These are phyloP conservation scores for Canavalia gladiata DNA, from an alignment of 306 rosid species.

Conservation along the genomic window DNA sequence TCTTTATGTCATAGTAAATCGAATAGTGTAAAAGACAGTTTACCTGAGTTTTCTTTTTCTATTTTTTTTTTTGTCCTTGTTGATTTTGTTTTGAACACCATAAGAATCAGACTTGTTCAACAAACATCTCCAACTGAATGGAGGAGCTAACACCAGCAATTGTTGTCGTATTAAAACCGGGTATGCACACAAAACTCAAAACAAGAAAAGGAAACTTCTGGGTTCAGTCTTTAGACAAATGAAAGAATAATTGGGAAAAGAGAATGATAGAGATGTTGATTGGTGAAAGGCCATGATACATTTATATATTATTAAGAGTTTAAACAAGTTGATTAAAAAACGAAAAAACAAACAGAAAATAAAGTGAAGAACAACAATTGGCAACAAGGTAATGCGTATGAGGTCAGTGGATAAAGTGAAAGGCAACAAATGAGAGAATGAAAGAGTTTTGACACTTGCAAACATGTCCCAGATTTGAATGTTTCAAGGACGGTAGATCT, in stretches of 20 bases:
- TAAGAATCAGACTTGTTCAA: slow-evolving; percentile 24
- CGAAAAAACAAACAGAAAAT: slow-evolving; percentile 38
- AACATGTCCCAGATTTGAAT: slow-evolving; percentile 35
- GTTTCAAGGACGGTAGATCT: slow-evolving; percentile 50
- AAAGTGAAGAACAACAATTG: slow-evolving; percentile 53
- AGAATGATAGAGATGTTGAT: slow-evolving; percentile 53
- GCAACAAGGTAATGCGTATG: slow-evolving; percentile 53
- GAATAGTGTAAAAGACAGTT: background rate
- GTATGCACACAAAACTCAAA: slow-evolving; percentile 17
- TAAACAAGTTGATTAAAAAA: slow-evolving; percentile 17
- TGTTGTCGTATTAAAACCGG: slow-evolving; percentile 11
- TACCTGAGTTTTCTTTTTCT: slow-evolving; percentile 15
- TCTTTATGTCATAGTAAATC: background rate
- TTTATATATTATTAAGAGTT: slow-evolving; percentile 32
- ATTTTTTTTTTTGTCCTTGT: background rate
- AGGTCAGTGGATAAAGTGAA: slow-evolving; percentile 47
- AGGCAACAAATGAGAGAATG: slow-evolving; percentile 56
- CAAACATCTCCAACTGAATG: slow-evolving; percentile 43
- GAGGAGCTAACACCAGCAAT: slow-evolving; percentile 4
- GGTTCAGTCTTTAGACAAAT: slow-evolving; percentile 28
- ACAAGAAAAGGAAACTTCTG: background rate
- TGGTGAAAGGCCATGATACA: slow-evolving; percentile 55
- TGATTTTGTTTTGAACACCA: slow-evolving; percentile 9
- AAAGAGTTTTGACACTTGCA: background rate
- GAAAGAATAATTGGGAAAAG: slow-evolving; percentile 44